phyloP scores from a whole-genome alignment of 2,329 filamentous ascomycete genomes.

The Aspergillus ochraceoroseus region DNA sequence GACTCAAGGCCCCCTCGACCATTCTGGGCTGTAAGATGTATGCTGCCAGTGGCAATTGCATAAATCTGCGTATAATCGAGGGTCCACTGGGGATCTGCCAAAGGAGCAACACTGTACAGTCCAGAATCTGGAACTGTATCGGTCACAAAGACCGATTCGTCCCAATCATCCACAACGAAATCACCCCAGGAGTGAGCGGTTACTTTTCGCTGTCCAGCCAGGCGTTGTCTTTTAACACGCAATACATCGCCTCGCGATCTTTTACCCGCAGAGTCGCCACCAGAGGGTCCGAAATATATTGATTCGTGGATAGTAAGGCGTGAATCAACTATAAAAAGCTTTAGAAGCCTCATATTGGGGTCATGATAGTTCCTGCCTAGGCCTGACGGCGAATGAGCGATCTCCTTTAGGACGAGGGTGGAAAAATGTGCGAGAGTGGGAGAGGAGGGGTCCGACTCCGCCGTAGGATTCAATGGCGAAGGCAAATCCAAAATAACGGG shows the following conservation, averaged over 20 bases:
- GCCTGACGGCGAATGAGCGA: constrained; percentile 23
- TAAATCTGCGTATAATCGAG: constrained; percentile 30
- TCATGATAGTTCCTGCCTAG: constrained; percentile 19
- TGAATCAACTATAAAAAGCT: constrained; percentile 36
- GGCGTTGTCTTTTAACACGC: constrained; percentile 21
- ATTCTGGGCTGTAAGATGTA: constrained; percentile 8
- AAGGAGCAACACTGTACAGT: constrained; percentile 12
- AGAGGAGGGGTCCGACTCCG: constrained; percentile 10
- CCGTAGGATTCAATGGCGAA: constrained; percentile 10
- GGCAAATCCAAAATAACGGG: constrained; percentile 34
- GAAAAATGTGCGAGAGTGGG: constrained; percentile 23
- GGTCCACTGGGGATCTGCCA: constrained; percentile 26
- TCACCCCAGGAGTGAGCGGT: constrained; percentile 20
- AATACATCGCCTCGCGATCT: constrained; percentile 20
- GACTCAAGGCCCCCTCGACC: constrained; percentile 3
- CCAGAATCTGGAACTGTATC: constrained; percentile 8
- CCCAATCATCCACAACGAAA: constrained; percentile 40
- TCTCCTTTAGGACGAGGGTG: constrained; percentile 34
- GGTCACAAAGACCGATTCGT: constrained; percentile 25
- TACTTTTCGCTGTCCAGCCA: constrained; percentile 11
- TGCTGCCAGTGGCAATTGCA: constrained; percentile 21
- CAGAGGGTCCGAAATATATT: constrained; percentile 25
- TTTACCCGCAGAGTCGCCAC: constrained; percentile 13
- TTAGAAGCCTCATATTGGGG: constrained; percentile 28
- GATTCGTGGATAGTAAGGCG: constrained; percentile 35